Evolutionary conservation across 2,329 filamentous ascomycete species (phyloP).

Genomic region (Talaromyces sp.): DNA sequence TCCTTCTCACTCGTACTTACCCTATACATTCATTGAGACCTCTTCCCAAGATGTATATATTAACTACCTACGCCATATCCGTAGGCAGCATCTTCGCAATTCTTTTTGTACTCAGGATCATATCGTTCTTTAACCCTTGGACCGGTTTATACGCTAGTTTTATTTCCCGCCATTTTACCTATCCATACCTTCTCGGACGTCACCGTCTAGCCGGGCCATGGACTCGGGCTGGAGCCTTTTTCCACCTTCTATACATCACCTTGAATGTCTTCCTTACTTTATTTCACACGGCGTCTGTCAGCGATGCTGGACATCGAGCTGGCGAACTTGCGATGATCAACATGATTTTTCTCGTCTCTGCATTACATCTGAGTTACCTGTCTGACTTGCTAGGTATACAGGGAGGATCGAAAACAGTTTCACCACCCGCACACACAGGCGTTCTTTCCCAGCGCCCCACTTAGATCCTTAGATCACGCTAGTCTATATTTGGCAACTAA

Average conservation of each 20-base stretch:
- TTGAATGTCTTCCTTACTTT: background rate
- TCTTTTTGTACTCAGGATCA: background rate
- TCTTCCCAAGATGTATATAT: background rate
- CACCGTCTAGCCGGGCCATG: background rate
- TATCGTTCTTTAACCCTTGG: background rate
- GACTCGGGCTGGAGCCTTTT: background rate
- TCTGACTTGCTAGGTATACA: background rate
- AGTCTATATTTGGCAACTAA: too few species aligned
- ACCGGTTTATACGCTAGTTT: background rate
- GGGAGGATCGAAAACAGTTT: too few species aligned
- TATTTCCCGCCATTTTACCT: background rate
- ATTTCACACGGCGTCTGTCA: background rate
- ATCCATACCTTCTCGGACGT: background rate
- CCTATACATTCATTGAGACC: background rate
- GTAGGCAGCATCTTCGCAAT: background rate
- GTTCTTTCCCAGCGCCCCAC: too few species aligned
- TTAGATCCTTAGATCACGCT: too few species aligned
- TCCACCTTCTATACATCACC: background rate
- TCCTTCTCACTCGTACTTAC: background rate
- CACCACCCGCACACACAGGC: too few species aligned
- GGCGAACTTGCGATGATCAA: background rate
- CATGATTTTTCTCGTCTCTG: background rate
- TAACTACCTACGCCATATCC: background rate
- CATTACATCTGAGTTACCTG: background rate
- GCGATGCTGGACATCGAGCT: background rate